Conservation (phyloP, 768 basidiomycete species). For the Tricholoma furcatifolium region DNA sequence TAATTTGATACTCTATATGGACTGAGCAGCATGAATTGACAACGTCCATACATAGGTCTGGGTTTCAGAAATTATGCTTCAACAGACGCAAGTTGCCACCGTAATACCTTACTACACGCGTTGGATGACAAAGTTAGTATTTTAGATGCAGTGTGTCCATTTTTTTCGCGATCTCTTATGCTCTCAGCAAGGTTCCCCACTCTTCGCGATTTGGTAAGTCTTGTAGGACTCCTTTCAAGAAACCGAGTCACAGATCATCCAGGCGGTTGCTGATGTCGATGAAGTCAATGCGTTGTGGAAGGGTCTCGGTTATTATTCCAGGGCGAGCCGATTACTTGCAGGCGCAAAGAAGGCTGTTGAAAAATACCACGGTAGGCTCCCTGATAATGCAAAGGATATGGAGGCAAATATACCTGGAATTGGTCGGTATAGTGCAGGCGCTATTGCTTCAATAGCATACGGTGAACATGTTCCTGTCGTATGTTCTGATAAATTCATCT, state of each 20-base stretch:
- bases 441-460: slow-evolving; percentile 86
- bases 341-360: slow-evolving; percentile 81
- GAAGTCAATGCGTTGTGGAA: slow-evolving; percentile 90
- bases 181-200: slow-evolving; percentile 68
- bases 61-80: slow-evolving; percentile 93
- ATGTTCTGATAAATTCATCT: slow-evolving; percentile 29
- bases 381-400: slow-evolving; percentile 77
- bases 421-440: slow-evolving; percentile 86
- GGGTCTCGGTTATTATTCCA: slow-evolving; percentile 88
- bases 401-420: slow-evolving; percentile 85
- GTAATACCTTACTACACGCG: slow-evolving; percentile 92
- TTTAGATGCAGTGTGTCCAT: neutral
- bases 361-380: slow-evolving; percentile 68
- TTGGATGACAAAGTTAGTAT: slow-evolving; percentile 80
- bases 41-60: slow-evolving; percentile 55
- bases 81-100: slow-evolving; percentile 91
- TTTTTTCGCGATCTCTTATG: slow-evolving; percentile 2
- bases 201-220: slow-evolving; percentile 66
- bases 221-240: slow-evolving; percentile 6
- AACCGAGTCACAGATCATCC: slow-evolving; percentile 12
- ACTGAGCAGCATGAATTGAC: neutral
- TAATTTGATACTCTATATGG: neutral
- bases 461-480: slow-evolving; percentile 83
- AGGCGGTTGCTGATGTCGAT: slow-evolving; percentile 75
- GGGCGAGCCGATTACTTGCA: slow-evolving; percentile 75